Conservation (phyloP, 1,139 yeast genomes). For the Meyerozyma carpophila region DNA sequence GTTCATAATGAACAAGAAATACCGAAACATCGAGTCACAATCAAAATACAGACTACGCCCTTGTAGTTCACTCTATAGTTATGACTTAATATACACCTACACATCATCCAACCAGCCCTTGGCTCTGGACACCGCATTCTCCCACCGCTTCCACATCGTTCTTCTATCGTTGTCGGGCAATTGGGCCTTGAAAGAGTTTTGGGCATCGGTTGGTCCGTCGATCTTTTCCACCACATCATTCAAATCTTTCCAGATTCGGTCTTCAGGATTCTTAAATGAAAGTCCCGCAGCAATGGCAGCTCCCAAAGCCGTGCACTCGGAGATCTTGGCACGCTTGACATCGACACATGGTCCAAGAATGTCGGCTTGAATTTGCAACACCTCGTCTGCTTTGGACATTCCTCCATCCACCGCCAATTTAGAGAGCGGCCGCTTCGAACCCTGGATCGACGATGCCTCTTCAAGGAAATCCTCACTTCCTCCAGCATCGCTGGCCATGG, state of each 20-base stretch:
- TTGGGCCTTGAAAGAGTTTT: constrained; percentile 50
- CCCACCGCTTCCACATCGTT: constrained; percentile 72
- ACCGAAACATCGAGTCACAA: neutral
- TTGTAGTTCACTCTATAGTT: neutral
- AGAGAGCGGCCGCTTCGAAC: constrained; percentile 45
- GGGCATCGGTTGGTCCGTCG: constrained; percentile 26
- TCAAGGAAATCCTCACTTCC: constrained; percentile 44
- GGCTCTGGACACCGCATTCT: constrained; percentile 72
- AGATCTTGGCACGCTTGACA: constrained; percentile 73
- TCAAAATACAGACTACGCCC: neutral
- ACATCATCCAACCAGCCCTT: constrained; percentile 65
- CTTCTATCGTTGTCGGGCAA: constrained; percentile 59
- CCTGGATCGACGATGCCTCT: constrained; percentile 34
- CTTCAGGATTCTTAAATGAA: constrained; percentile 51
- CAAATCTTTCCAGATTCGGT: constrained; percentile 70
- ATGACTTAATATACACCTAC: neutral
- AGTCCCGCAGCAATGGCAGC: constrained; percentile 96
- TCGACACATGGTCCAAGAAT: constrained; percentile 81
- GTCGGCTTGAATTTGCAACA: constrained; percentile 92
- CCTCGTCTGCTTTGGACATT: constrained; percentile 87
- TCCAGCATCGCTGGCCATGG: constrained; percentile 84
- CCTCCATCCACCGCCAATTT: constrained; percentile 88
- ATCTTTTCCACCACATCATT: constrained; percentile 51
- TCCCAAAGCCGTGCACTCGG: constrained; percentile 94
- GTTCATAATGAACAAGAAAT: neutral